phyloP scores from a whole-genome alignment of 2,329 filamentous ascomycete genomes.

The Colletotrichum sp. region DNA sequence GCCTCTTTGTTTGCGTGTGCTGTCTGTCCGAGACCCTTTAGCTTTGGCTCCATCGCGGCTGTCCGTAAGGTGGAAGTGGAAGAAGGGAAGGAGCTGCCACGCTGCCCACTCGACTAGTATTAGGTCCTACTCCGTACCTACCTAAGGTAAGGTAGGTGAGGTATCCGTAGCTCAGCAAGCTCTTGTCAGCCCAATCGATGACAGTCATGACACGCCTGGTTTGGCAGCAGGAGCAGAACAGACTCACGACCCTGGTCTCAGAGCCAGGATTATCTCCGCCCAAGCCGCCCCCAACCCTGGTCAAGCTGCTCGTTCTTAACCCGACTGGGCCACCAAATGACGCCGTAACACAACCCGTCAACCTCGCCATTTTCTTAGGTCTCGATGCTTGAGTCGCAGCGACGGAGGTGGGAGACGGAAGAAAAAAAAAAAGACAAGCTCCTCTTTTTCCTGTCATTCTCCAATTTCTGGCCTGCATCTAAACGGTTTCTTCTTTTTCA shows the following conservation, averaged over 20 bases:
- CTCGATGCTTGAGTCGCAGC: slow-evolving; percentile 27
- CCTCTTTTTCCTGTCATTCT: neutral
- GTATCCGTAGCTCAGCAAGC: neutral
- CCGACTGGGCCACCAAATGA: slow-evolving; percentile 13
- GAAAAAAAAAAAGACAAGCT: neutral
- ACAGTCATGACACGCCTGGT: slow-evolving; percentile 13
- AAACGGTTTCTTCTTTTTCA: neutral
- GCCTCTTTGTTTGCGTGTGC: slow-evolving; percentile 15
- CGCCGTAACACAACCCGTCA: slow-evolving; percentile 20
- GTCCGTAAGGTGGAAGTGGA: neutral
- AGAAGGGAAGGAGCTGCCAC: neutral
- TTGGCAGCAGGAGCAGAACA: slow-evolving; percentile 3
- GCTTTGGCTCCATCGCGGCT: slow-evolving; percentile 17
- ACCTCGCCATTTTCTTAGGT: slow-evolving; percentile 21
- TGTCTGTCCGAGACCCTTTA: neutral
- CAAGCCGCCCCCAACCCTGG: slow-evolving; percentile 4
- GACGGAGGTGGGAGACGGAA: slow-evolving; percentile 15
- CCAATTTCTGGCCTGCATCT: neutral
- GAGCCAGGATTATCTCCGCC: slow-evolving; percentile 7
- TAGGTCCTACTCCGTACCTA: no score
- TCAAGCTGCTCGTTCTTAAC: slow-evolving; percentile 11
- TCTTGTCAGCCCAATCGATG: slow-evolving; percentile 18
- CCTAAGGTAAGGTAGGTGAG: neutral
- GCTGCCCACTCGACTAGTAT: neutral
- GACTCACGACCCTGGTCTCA: neutral